Conservation (phyloP, 352 stramenopile genomes). For the Pythium grandisporangium region DNA sequence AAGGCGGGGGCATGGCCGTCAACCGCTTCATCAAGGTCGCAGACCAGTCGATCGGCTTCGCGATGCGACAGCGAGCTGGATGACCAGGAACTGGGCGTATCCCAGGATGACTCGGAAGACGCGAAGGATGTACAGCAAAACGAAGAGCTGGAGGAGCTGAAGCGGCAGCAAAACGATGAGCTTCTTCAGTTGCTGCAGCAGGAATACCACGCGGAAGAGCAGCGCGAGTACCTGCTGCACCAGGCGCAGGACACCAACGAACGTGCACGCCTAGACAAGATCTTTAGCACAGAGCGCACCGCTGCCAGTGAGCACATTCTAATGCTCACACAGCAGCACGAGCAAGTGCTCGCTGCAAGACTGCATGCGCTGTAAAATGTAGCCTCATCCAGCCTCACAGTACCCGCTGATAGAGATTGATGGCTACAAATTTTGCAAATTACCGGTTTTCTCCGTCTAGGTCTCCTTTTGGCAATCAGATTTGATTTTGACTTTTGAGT, state of each 20-base stretch:
- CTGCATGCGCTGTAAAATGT: slow-evolving; percentile 4
- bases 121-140: slow-evolving; percentile 8
- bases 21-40: slow-evolving; percentile 5
- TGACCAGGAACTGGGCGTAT: slow-evolving; percentile 11
- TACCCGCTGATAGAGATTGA: background rate
- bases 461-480: too few relatives aligned
- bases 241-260: slow-evolving; percentile 29
- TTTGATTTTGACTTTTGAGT: too few relatives aligned
- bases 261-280: slow-evolving; percentile 41
- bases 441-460: background rate
- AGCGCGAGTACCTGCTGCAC: slow-evolving; percentile 52
- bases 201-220: slow-evolving; percentile 75
- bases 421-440: slow-evolving; percentile 12
- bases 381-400: background rate
- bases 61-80: slow-evolving; percentile 7
- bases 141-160: slow-evolving; percentile 38
- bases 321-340: slow-evolving; percentile 61
- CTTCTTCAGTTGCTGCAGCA: slow-evolving; percentile 61
- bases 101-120: slow-evolving; percentile 9
- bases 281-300: slow-evolving; percentile 61
- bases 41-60: slow-evolving; percentile 8
- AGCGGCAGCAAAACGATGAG: slow-evolving; percentile 61
- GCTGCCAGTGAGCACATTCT: slow-evolving; percentile 78
- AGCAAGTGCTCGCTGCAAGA: slow-evolving; percentile 32
- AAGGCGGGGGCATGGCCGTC: slow-evolving; percentile 1